A percentile compares a stretch with the other conserved stretches of the same genome.
Conservation (phyloP, 2,329 filamentous ascomycete genomes). For the Ophiostoma ulmi region DNA sequence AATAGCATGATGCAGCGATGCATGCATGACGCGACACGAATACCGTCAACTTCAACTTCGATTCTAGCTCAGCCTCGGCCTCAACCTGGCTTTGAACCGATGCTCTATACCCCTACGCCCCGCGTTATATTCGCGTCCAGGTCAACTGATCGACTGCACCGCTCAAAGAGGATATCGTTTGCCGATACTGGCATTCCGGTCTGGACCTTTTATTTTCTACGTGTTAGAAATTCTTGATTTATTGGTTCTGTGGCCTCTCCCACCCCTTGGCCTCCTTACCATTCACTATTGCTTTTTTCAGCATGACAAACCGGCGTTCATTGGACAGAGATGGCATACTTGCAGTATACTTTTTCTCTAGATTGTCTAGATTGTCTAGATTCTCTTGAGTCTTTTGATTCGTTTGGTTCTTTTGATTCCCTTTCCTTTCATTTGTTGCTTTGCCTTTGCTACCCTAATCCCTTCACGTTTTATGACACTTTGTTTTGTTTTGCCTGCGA, state of each 20-base stretch:
- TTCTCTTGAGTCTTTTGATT: background rate
- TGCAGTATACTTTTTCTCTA: background rate
- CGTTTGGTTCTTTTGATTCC: background rate
- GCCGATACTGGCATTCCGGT: background rate
- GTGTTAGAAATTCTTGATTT: background rate
- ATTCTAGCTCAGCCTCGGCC: background rate
- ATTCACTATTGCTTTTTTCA: background rate
- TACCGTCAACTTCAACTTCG: background rate
- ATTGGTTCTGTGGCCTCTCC: background rate
- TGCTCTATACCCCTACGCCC: background rate
- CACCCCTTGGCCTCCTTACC: background rate
- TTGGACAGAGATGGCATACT: background rate
- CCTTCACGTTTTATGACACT: conserved; percentile 11
- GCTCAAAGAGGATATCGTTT: background rate
- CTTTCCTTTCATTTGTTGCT: background rate
- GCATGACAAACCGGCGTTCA: background rate
- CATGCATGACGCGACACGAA: background rate
- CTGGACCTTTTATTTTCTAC: background rate
- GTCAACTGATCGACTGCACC: background rate
- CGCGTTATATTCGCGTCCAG: background rate
- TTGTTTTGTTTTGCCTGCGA: conserved; percentile 10
- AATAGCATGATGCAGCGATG: background rate
- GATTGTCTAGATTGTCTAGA: background rate
- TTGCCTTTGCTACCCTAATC: background rate
- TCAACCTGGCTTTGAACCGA: background rate